A percentile compares a stretch with the other conserved stretches of the same genome.
Conservation (phyloP, 2,329 filamentous ascomycete genomes). For the Paramyrothecium roridum region DNA sequence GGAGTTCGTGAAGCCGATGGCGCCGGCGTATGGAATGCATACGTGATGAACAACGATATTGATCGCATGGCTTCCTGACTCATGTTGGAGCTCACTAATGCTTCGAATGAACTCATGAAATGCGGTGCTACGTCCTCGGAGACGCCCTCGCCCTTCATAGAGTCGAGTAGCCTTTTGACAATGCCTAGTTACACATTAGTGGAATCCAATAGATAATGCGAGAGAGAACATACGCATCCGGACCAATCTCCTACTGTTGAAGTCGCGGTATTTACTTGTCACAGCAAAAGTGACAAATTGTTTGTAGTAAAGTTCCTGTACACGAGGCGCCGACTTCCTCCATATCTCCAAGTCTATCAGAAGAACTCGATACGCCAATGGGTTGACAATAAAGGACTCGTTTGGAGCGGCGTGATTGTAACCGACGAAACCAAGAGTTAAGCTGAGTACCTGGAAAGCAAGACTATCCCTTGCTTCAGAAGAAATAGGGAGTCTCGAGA, state of each 20-base stretch:
- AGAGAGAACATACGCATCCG: constrained; percentile 72
- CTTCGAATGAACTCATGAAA: constrained; percentile 76
- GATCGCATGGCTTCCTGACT: constrained; percentile 83
- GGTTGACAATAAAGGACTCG: constrained; percentile 92
- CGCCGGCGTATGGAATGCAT: constrained; percentile 68
- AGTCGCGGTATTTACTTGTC: constrained; percentile 88
- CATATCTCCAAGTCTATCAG: constrained; percentile 92
- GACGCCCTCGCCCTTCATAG: constrained; percentile 81
- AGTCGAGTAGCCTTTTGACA: constrained; percentile 84
- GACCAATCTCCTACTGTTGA: constrained; percentile 82
- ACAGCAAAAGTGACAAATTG: constrained; percentile 87
- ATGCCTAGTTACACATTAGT: constrained; percentile 57
- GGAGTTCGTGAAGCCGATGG: constrained; percentile 50
- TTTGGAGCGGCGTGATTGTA: constrained; percentile 78
- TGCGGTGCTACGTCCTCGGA: constrained; percentile 67
- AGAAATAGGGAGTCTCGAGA: constrained; percentile 41
- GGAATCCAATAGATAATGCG: background rate
- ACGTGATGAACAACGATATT: constrained; percentile 89
- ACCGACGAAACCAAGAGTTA: constrained; percentile 83
- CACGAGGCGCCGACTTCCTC: constrained; percentile 72
- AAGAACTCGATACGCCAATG: constrained; percentile 86
- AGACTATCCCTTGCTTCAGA: constrained; percentile 53
- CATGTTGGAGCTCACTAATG: constrained; percentile 75
- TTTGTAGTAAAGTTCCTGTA: constrained; percentile 86
- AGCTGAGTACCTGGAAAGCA: constrained; percentile 64